Conservation (phyloP, 78 protist species). For the Isochrysis galbana region DNA sequence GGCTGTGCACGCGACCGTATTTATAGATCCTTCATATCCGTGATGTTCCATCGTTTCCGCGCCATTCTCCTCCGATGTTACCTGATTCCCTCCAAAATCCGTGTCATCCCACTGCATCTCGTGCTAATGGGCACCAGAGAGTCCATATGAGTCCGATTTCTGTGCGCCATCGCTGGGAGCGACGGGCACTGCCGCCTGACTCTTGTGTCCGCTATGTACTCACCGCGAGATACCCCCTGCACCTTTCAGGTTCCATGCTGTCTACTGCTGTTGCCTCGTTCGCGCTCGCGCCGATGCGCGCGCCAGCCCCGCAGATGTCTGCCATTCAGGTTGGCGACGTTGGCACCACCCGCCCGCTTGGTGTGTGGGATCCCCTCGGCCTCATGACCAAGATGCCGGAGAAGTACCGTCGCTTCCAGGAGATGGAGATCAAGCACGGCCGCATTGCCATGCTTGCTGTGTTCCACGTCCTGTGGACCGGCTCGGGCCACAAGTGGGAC, state of each 20-base stretch:
- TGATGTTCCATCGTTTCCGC: too few species aligned
- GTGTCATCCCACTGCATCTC: too few species aligned
- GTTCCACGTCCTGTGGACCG: not conserved
- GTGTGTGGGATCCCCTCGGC: conserved; percentile 2
- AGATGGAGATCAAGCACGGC: conserved; percentile 33
- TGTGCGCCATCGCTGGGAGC: too few species aligned
- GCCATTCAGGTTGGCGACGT: not conserved
- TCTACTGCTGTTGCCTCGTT: not conserved
- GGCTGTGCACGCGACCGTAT: too few species aligned
- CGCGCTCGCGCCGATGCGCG: not conserved
- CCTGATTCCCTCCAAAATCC: too few species aligned
- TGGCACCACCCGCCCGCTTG: conserved; percentile 31
- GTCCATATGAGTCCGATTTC: too few species aligned
- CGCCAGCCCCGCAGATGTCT: not conserved
- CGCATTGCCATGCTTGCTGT: conserved; percentile 7
- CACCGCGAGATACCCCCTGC: too few species aligned
- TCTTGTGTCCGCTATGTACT: too few species aligned
- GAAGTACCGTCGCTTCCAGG: conserved; percentile 4
- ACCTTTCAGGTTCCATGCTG: not conserved
- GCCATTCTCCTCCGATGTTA: too few species aligned
- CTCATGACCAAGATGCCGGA: not conserved
- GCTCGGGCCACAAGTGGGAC: not conserved
- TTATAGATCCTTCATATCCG: too few species aligned
- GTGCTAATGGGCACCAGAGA: too few species aligned
- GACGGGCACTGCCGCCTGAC: too few species aligned